Conservation (phyloP, 1,284 basidiomycete species). For the Cutaneotrichosporon sp. region DNA sequence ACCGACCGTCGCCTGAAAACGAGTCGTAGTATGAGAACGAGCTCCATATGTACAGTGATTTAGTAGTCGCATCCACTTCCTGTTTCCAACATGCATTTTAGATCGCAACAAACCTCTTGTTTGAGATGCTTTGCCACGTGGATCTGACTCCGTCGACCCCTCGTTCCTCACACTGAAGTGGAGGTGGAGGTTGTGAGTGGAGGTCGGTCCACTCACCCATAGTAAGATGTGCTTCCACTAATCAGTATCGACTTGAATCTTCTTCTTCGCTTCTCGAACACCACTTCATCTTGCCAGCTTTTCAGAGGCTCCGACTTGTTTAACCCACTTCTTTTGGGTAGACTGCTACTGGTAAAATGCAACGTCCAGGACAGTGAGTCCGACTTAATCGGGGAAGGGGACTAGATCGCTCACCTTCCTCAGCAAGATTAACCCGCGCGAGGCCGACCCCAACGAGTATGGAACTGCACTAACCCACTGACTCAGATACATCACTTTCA, state of each 20-base stretch:
- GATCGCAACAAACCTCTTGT: neutral
- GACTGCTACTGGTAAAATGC: slow-evolving; percentile 16
- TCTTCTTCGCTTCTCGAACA: neutral
- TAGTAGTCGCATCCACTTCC: neutral
- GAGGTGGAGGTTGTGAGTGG: slow-evolving; percentile 4
- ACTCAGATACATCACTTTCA: slow-evolving; percentile 48
- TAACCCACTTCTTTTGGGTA: neutral
- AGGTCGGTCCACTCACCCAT: neutral
- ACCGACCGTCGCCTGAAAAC: slow-evolving; percentile 1
- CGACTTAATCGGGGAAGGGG: too few relatives aligned
- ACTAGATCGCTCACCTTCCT: neutral
- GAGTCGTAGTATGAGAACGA: slow-evolving; percentile 6
- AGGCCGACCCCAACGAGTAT: slow-evolving; percentile 48
- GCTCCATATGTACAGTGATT: slow-evolving; percentile 7
- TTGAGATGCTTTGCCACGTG: neutral
- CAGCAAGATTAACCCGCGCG: slow-evolving; percentile 47
- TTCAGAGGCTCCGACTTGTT: neutral
- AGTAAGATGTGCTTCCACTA: neutral
- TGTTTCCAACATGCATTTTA: slow-evolving; percentile 11
- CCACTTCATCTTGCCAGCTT: neutral
- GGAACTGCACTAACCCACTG: neutral
- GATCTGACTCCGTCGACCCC: neutral
- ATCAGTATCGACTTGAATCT: neutral
- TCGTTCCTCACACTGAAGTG: neutral
- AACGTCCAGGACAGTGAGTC: slow-evolving; percentile 25